Conservation (phyloP, 2,329 filamentous ascomycete genomes). For the Seiridium cupressi region DNA sequence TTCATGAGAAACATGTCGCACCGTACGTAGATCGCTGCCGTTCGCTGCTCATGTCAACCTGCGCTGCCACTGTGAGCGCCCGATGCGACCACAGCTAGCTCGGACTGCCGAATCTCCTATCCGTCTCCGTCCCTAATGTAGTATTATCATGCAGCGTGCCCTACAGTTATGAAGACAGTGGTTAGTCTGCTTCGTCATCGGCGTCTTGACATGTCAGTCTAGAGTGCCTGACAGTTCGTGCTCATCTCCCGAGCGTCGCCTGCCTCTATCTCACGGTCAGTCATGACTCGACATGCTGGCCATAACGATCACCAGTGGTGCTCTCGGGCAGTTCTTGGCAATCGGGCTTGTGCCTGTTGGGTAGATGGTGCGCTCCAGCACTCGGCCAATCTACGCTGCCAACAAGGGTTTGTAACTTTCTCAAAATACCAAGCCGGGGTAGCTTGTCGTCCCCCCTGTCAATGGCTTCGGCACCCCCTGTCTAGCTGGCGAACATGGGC, state of each 20-base stretch:
- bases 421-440: slow-evolving; percentile 2
- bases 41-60: no score
- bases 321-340: neutral
- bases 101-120: no score
- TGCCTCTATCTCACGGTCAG: no score
- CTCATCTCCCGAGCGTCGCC: no score
- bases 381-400: neutral
- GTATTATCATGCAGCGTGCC: neutral
- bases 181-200: neutral
- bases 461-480: neutral
- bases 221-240: no score
- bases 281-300: no score
- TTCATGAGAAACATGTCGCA: no score
- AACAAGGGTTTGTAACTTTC: slow-evolving; percentile 1
- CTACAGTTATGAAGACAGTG: neutral
- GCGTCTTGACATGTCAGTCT: neutral
- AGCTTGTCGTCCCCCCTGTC: neutral
- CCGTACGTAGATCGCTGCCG: no score
- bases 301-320: no score
- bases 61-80: no score
- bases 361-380: neutral
- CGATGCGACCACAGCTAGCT: no score
- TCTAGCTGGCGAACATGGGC: neutral
- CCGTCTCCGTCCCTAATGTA: no score
- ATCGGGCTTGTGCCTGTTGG: neutral